Base-by-base conservation (phyloP, 164 flowering plant species). In the Chimonanthus praecox region DNA sequence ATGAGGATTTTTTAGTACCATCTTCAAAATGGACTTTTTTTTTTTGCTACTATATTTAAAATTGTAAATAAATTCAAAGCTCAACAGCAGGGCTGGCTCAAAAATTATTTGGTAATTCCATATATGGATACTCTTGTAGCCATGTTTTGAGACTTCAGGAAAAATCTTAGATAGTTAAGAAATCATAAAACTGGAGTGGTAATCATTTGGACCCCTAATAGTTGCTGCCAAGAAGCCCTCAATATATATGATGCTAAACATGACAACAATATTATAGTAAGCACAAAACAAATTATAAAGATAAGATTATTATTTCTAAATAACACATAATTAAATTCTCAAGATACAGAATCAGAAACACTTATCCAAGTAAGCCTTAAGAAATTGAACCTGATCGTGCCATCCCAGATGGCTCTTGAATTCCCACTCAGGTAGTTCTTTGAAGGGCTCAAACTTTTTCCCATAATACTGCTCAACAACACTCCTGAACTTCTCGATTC, bases 391-490 rank as follows among this genome's bases (percentile, higher is more conserved):
- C 94, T 96, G 98, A 50, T 96, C 92, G 76, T 96, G 93, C 98
- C 99, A 96, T 72, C 99, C 99, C 80, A 93, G 78, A 76, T 91
- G 86, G 80, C 97, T 94, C 81, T 90, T 87, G 77, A 94, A 96
- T 76, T 96, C 92, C 99, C 99, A 96, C 79, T 90, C 87, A 44
- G 99, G 99, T 76, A 96, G 77, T 64, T 89, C 91, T 7, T 79
- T 88, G 67, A 83, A 85, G 65, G 97, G 91, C 80, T 94, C 92
- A 85, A 96, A 89, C 79, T 90, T 94, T 87, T 86, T 96, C 63
- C 99, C 99, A 79, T 94, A 90, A 79, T 93, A 96, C 78, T 88
- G 84, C 81, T 96, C 99, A 76, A 89, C 97, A 63, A 85, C 97
- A 85, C 80, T 81, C 81, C 90, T 92, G 75, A 96, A 96, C 88